These are phyloP conservation scores for Pseudogymnoascus sp. DNA, from an alignment of 2,329 filamentous ascomycete genomes.

Conservation along the genomic window DNA sequence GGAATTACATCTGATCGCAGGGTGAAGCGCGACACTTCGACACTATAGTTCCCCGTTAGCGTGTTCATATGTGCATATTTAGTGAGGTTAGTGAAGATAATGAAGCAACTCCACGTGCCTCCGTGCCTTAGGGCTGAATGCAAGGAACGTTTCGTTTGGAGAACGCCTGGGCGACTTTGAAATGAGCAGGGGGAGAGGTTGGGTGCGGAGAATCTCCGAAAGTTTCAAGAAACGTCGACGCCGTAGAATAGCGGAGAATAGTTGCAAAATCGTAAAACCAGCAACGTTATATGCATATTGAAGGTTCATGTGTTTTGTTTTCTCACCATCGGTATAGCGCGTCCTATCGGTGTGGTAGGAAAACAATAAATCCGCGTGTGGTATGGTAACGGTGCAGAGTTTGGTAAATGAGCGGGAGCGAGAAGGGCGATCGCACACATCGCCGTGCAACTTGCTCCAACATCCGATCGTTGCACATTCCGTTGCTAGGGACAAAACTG, in stretches of 20 bases:
- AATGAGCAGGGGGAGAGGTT: background rate
- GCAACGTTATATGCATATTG: slow-evolving; percentile 1
- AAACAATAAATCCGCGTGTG: background rate
- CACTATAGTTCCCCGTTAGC: slow-evolving; percentile 1
- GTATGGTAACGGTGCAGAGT: background rate
- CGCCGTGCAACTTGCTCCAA: background rate
- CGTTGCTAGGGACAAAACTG: background rate
- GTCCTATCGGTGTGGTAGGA: background rate
- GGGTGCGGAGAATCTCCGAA: background rate
- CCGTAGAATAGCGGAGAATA: slow-evolving; percentile 2
- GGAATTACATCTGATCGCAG: slow-evolving; percentile 3
- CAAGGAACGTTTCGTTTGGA: background rate
- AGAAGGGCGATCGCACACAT: background rate
- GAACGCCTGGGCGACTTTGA: background rate
- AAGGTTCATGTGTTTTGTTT: background rate
- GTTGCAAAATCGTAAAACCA: background rate
- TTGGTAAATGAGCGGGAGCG: background rate
- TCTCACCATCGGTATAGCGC: background rate
- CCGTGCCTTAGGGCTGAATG: slow-evolving; percentile 1
- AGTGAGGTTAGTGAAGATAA: background rate
- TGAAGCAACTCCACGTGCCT: background rate
- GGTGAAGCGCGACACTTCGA: background rate
- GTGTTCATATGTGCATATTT: background rate
- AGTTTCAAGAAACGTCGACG: background rate
- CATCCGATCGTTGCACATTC: background rate